A percentile compares a stretch with the other conserved stretches of the same genome.
Evolutionary conservation across 148 eudicot genomes (phyloP).

Genomic region (Pharnaceum exiguum): DNA sequence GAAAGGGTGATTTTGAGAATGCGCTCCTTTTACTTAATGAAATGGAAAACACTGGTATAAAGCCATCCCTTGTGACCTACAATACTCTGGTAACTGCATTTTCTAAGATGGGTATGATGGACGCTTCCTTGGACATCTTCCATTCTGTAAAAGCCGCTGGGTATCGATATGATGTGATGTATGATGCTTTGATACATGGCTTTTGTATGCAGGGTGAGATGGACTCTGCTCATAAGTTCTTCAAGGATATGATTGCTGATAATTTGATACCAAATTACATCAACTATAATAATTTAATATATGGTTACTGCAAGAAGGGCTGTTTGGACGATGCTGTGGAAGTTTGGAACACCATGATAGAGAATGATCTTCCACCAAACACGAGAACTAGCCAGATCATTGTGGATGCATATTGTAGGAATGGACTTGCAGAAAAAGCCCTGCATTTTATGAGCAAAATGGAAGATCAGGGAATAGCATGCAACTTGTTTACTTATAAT

Average conservation of each 20-base stretch:
- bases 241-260: slow-evolving; percentile 1
- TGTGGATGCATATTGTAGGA: slow-evolving; percentile 33
- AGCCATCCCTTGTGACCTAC: slow-evolving; percentile 37
- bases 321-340: slow-evolving; percentile 30
- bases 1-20: slow-evolving; percentile 22
- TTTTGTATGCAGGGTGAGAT: slow-evolving; percentile 37
- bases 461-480: slow-evolving; percentile 27
- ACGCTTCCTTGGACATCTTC: slow-evolving; percentile 26
- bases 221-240: slow-evolving; percentile 23
- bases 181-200: slow-evolving; percentile 31
- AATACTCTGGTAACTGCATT: slow-evolving; percentile 36
- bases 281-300: slow-evolving; percentile 26
- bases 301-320: slow-evolving; percentile 36
- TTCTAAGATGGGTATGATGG: slow-evolving; percentile 32
- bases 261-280: slow-evolving; percentile 21
- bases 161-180: slow-evolving; percentile 31
- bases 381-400: slow-evolving; percentile 24
- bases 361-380: slow-evolving; percentile 26
- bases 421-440: slow-evolving; percentile 34
- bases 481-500: slow-evolving; percentile 29
- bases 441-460: slow-evolving; percentile 30
- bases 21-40: slow-evolving; percentile 34
- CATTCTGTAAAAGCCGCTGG: slow-evolving; percentile 29
- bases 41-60: slow-evolving; percentile 34
- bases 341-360: slow-evolving; percentile 19